Evolutionary conservation across 2,329 filamentous ascomycete species (phyloP).

Genomic region (Colletotrichum gloeosporioides): DNA sequence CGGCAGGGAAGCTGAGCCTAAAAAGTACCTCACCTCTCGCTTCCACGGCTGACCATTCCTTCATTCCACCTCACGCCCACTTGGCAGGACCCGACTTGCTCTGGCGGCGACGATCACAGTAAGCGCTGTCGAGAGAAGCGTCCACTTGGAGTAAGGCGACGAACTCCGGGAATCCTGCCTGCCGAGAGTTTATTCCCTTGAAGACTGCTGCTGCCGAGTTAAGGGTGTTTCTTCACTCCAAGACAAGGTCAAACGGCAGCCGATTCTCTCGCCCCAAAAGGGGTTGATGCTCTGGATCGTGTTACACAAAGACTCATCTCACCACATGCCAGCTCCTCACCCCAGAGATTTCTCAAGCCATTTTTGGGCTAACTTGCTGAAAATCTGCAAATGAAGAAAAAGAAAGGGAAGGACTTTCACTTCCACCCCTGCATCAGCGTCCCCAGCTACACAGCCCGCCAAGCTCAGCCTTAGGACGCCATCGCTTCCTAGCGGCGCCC

Average conservation of each 20-base stretch:
- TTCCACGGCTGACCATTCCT: not conserved
- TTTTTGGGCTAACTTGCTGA: not conserved
- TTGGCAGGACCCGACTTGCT: not conserved
- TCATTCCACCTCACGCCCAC: not conserved
- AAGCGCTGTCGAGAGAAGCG: not conserved
- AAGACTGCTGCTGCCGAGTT: not conserved
- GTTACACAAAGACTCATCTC: not conserved
- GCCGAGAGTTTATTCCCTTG: not conserved
- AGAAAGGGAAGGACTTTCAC: not conserved
- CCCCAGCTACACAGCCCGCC: not conserved
- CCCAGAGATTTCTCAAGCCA: not conserved
- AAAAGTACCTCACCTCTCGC: not conserved
- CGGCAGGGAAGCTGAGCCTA: not conserved
- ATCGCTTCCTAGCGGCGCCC: not conserved
- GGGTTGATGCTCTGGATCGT: not conserved
- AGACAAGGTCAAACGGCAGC: not conserved
- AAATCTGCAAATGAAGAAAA: not conserved
- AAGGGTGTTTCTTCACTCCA: not conserved
- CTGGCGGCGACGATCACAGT: not conserved
- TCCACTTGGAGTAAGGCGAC: not conserved
- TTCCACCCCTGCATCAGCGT: not conserved
- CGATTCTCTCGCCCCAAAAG: not conserved
- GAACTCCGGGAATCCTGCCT: not conserved
- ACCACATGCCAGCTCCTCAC: not conserved
- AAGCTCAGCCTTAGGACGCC: slow-evolving; percentile 20